Evolutionary conservation across 495 filamentous ascomycete species (phyloP).

Genomic region (Endocarpon pusillum): DNA sequence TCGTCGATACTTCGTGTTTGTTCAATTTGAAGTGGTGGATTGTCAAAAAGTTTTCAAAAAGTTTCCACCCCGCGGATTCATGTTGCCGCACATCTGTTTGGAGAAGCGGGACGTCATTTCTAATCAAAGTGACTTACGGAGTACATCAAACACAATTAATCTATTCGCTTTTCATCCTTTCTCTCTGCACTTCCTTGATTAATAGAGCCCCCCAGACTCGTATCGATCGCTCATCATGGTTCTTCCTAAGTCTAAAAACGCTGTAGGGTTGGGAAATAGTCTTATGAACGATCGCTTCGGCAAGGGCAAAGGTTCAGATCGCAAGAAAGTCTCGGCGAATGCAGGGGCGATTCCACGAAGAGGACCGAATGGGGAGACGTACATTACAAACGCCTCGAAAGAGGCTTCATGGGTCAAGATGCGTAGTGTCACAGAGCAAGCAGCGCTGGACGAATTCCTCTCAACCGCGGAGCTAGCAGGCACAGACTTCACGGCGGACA

Average conservation of each 20-base stretch:
- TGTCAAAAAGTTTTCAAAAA: slow-evolving; percentile 1
- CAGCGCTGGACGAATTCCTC: slow-evolving; percentile 74
- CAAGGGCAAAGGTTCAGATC: slow-evolving; percentile 64
- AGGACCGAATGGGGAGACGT: slow-evolving; percentile 27
- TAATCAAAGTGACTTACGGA: too few relatives aligned
- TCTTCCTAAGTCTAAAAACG: slow-evolving; percentile 86
- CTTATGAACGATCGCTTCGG: slow-evolving; percentile 92
- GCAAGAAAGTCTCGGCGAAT: slow-evolving; percentile 50
- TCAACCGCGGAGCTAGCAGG: slow-evolving; percentile 85
- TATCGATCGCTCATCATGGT: slow-evolving; percentile 40
- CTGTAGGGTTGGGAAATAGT: slow-evolving; percentile 78
- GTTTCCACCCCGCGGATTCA: background rate
- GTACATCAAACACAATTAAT: too few relatives aligned
- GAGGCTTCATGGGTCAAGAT: slow-evolving; percentile 55
- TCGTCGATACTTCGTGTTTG: too few relatives aligned
- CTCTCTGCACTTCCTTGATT: too few relatives aligned
- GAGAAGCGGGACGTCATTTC: too few relatives aligned
- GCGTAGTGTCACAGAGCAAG: slow-evolving; percentile 96
- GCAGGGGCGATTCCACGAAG: slow-evolving; percentile 27
- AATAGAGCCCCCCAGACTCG: too few relatives aligned
- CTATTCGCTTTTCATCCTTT: too few relatives aligned
- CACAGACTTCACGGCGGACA: slow-evolving; percentile 97
- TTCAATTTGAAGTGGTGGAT: slow-evolving; percentile 4
- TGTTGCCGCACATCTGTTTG: too few relatives aligned
- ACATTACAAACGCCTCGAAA: slow-evolving; percentile 29